Percentiles rank a stretch among this genome's conserved stretches.
These are phyloP conservation scores for Penstemon newberryi DNA, from an alignment of 257 asterid species.

Conservation along the genomic window DNA sequence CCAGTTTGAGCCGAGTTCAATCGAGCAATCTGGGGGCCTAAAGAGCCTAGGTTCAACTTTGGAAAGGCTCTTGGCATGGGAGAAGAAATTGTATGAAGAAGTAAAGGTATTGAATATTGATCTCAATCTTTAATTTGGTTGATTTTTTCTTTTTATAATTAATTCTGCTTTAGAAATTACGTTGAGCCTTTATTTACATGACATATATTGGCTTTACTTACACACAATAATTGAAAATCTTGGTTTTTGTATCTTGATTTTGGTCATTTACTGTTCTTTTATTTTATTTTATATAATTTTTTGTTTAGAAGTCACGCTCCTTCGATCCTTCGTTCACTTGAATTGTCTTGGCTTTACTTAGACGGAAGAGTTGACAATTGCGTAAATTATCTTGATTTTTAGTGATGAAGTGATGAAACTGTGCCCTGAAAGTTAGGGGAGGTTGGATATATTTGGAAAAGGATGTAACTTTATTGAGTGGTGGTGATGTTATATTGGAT, in stretches of 20 bases:
- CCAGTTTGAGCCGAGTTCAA: constrained; percentile 65
- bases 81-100: constrained; percentile 89
- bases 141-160: constrained; percentile 6
- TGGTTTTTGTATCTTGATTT: neutral
- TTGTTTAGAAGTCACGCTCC: constrained; percentile 2
- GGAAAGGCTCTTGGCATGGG: constrained; percentile 98
- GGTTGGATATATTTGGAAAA: constrained; percentile 20
- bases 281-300: constrained; percentile 10
- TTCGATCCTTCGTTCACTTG: constrained; percentile 13
- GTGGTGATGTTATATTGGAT: constrained; percentile 32
- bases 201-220: constrained; percentile 3
- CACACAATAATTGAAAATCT: too few species aligned
- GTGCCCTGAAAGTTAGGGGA: constrained; percentile 26
- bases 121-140: constrained; percentile 16
- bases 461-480: constrained; percentile 32
- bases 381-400: constrained; percentile 24
- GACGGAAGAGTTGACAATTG: constrained; percentile 40
- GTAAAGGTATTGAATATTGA: constrained; percentile 80
- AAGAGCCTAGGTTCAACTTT: constrained; percentile 85
- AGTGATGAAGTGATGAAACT: constrained; percentile 31
- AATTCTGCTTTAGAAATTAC: constrained; percentile 7
- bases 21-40: constrained; percentile 59
- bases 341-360: constrained; percentile 27
- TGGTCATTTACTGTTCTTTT: neutral
- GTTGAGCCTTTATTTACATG: constrained; percentile 11